Conservation (phyloP, 2,329 filamentous ascomycete species). For the Penicillium thymicola region DNA sequence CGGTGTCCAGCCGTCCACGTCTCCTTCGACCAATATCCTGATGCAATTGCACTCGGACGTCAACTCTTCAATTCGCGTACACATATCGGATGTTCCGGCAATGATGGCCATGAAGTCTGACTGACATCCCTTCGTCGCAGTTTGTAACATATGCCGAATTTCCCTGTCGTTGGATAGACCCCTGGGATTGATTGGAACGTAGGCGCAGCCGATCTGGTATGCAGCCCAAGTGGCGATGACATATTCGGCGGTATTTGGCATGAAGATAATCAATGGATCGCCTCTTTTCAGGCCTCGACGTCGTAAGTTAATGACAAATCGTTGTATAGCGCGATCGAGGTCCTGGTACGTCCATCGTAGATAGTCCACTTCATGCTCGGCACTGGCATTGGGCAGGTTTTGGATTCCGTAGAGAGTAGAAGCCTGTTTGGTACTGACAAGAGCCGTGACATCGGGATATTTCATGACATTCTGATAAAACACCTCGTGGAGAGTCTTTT, state of each 20-base stretch:
- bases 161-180: slow-evolving; percentile 6
- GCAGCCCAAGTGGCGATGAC: slow-evolving; percentile 17
- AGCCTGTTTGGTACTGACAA: slow-evolving; percentile 5
- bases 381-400: background rate
- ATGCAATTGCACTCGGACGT: background rate
- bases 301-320: background rate
- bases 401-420: slow-evolving; percentile 5
- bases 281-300: background rate
- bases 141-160: slow-evolving; percentile 2
- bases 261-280: background rate
- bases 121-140: background rate
- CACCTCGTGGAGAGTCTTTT: background rate
- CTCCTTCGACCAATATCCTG: slow-evolving; percentile 4
- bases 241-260: slow-evolving; percentile 16
- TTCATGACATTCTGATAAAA: background rate
- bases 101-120: background rate
- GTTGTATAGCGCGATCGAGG: background rate
- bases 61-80: background rate
- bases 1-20: background rate
- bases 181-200: slow-evolving; percentile 17
- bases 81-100: background rate
- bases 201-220: slow-evolving; percentile 13
- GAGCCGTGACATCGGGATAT: background rate
- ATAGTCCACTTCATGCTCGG: background rate
- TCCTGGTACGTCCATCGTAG: slow-evolving; percentile 7